phyloP scores from a whole-genome alignment of 208 protist species.

The Leishmania aethiopica region DNA sequence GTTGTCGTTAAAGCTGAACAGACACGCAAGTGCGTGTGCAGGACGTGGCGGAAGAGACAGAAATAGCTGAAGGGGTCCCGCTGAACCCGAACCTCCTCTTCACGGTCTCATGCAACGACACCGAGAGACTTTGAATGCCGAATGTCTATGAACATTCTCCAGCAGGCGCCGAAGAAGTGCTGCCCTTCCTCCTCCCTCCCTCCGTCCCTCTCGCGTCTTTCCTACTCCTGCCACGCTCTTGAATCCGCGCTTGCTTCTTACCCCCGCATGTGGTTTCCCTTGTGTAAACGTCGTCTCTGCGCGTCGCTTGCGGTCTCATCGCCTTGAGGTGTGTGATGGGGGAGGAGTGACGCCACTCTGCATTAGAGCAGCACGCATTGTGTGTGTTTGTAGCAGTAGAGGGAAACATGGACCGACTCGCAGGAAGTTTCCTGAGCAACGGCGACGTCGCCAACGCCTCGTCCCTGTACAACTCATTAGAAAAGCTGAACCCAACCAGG shows the following conservation, averaged over 20 bases:
- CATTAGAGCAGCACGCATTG: not conserved
- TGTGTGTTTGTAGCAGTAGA: not conserved
- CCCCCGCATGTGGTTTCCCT: not conserved
- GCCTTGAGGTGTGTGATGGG: not conserved
- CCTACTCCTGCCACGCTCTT: not conserved
- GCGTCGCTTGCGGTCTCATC: not conserved
- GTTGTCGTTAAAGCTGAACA: not conserved
- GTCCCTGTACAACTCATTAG: slow-evolving; percentile 73
- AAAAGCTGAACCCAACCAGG: slow-evolving; percentile 62
- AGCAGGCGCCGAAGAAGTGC: not conserved
- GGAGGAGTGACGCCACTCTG: not conserved
- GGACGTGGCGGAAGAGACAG: not conserved
- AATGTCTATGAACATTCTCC: not conserved
- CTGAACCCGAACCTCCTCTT: not conserved
- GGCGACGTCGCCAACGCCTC: slow-evolving; percentile 79
- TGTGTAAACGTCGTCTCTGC: not conserved
- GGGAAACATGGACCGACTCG: slow-evolving; percentile 70
- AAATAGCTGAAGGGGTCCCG: not conserved
- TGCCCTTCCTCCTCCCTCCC: not conserved
- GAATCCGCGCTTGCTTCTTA: not conserved
- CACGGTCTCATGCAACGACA: not conserved
- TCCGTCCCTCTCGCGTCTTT: not conserved
- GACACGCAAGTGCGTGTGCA: not conserved
- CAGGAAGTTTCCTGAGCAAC: slow-evolving; percentile 58
- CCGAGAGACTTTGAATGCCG: not conserved